Base-by-base conservation (phyloP, 306 rosid genomes). In the Prunus mume region DNA sequence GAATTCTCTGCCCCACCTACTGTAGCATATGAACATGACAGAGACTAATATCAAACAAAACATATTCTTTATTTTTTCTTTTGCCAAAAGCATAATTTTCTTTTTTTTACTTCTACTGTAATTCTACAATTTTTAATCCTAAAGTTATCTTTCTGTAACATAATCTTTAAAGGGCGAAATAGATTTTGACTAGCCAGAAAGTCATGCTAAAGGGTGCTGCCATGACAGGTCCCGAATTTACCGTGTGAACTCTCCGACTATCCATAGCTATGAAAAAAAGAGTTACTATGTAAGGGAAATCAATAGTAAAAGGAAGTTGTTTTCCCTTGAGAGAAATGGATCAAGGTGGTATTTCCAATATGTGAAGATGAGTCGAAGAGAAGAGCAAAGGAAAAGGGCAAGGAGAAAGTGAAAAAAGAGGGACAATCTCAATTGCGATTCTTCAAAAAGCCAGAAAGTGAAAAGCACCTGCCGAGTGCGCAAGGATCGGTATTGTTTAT, bases 361-460 rank as follows among this genome's bases (percentile, higher is more conserved):
- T 75, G 32, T 2, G 63, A 77, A 34, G 80, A 68, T 85, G 74
- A 77, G 73, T 65, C 3, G 18, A 73, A 46, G 20, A 56, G 20
- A 56, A 49, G 32, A 78, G 80, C 45, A 69, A 63, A 58, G 79
- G 62, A 68, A 79, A 60, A 75, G 75, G 80, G 50, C 43, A 80
- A 68, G 55, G 47, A 43, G 79, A 70, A 47, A 80, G 85, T 63
- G 81, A 83, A 74, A 80, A 87, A 83, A 56, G 86, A 80, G 78
- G 83, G 72, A 76, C 58, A 76, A 65, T 86, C 82, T 82, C 82
- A 88, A 85, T 88, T 83, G 86, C 76, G 89, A 85, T 79, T 84
- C 83, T 76, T 79, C 78, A 77, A 76, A 85, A 85, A 86, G 85
- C 78, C 76, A 86, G 91, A 91, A 88, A 88, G 93, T 71, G 88